Conservation (phyloP, 257 asterid genomes). For the Agastache rugosa region DNA sequence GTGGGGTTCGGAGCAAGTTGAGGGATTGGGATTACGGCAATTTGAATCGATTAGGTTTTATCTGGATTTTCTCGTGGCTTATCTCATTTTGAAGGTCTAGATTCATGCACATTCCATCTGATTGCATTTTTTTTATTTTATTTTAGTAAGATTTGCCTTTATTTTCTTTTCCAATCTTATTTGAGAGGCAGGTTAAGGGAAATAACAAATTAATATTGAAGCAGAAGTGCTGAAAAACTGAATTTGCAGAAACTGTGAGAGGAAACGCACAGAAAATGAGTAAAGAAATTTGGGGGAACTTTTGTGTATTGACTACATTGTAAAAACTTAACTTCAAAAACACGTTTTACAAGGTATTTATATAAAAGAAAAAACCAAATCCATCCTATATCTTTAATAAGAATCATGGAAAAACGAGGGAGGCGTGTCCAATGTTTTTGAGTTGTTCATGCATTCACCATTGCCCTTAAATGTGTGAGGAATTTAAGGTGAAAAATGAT, state of each 20-base stretch:
- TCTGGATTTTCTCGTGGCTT: neutral
- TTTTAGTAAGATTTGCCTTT: slow-evolving; percentile 2
- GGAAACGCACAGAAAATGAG: no score
- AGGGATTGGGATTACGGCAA: neutral
- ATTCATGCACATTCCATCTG: neutral
- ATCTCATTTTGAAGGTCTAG: neutral
- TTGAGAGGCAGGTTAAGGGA: neutral
- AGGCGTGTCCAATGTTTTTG: neutral
- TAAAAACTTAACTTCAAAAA: no score
- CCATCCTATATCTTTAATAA: no score
- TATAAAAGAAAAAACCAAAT: no score
- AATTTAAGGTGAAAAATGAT: slow-evolving; percentile 17
- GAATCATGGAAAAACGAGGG: neutral
- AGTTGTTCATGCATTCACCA: neutral
- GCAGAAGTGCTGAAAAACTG: neutral
- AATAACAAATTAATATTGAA: neutral
- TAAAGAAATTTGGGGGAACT: no score
- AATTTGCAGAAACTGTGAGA: no score
- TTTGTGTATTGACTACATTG: no score
- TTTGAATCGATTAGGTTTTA: neutral
- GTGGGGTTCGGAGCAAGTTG: neutral
- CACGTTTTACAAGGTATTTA: no score
- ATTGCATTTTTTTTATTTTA: neutral
- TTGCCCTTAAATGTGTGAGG: neutral
- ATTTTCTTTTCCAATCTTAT: neutral